Percentiles rank a stretch among this genome's conserved stretches.
phyloP scores from a whole-genome alignment of 306 rosid species.

The Prinsepia uniflora region DNA sequence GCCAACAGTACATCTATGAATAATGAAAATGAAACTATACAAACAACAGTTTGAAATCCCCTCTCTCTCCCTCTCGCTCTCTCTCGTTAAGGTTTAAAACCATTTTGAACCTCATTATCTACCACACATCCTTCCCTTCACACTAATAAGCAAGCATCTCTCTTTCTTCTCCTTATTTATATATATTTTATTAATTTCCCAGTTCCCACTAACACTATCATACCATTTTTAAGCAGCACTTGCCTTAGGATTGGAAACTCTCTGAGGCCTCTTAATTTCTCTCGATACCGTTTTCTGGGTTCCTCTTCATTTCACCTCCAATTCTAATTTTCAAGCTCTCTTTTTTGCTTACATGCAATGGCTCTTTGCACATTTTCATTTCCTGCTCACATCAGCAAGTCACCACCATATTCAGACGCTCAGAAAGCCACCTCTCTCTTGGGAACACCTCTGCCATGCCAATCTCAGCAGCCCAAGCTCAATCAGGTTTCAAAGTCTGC shows the following conservation, averaged over 20 bases:
- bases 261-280: background rate
- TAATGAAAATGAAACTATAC: background rate
- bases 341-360: slow-evolving; percentile 36
- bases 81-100: background rate
- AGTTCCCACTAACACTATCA: background rate
- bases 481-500: slow-evolving; percentile 40
- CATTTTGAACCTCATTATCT: slow-evolving; percentile 5
- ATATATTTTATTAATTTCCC: slow-evolving; percentile 5
- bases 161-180: background rate
- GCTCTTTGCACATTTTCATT: slow-evolving; percentile 62
- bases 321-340: background rate
- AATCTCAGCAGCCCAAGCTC: slow-evolving; percentile 30
- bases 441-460: slow-evolving; percentile 34
- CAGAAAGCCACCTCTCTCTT: slow-evolving; percentile 34
- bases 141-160: background rate
- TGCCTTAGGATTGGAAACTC: background rate
- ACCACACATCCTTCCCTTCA: slow-evolving; percentile 9
- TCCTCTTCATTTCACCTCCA: slow-evolving; percentile 21
- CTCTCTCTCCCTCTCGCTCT: no score
- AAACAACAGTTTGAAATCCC: background rate
- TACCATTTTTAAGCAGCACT: slow-evolving; percentile 22
- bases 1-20: background rate
- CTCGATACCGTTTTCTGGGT: slow-evolving; percentile 20
- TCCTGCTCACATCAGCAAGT: slow-evolving; percentile 39
- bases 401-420: slow-evolving; percentile 23